phyloP scores from a whole-genome alignment of 2,329 filamentous ascomycete genomes.

The Byssothecium circinans region DNA sequence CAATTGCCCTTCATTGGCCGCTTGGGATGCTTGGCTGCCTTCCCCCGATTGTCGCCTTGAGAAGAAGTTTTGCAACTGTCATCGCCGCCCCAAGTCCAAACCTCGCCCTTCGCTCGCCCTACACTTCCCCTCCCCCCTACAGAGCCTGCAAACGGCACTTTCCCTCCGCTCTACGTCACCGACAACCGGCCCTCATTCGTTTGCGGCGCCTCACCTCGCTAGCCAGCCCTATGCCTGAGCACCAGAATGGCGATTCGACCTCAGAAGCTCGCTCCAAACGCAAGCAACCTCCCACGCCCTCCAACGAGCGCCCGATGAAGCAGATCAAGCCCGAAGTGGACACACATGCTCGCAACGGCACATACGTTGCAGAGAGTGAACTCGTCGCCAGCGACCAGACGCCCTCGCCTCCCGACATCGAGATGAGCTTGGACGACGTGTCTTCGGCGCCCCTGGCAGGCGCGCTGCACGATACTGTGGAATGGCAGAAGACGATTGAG shows the following conservation, averaged over 20 bases:
- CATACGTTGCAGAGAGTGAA: slow-evolving; percentile 24
- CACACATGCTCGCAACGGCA: slow-evolving; percentile 43
- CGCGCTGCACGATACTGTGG: slow-evolving; percentile 66
- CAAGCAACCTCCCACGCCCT: slow-evolving; percentile 56
- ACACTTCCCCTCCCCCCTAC: not conserved
- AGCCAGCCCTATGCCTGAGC: slow-evolving; percentile 44
- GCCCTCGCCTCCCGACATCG: slow-evolving; percentile 28
- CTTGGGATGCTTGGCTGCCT: slow-evolving; percentile 36
- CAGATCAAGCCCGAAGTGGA: slow-evolving; percentile 55
- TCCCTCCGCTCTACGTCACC: slow-evolving; percentile 7
- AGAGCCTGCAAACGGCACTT: slow-evolving; percentile 10
- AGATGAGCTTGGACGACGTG: slow-evolving; percentile 49
- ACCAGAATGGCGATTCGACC: slow-evolving; percentile 51
- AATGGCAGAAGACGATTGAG: slow-evolving; percentile 96
- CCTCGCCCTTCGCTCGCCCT: no score
- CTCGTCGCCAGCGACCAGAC: slow-evolving; percentile 18
- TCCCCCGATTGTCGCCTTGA: slow-evolving; percentile 29
- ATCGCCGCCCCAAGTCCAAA: not conserved
- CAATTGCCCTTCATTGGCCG: slow-evolving; percentile 1
- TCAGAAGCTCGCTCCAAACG: slow-evolving; percentile 55
- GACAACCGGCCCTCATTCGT: slow-evolving; percentile 2
- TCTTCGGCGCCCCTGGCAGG: slow-evolving; percentile 40
- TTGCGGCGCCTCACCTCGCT: slow-evolving; percentile 3
- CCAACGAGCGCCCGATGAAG: slow-evolving; percentile 57
- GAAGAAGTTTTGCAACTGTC: slow-evolving; percentile 26